Evolutionary conservation across 2,329 filamentous ascomycete genomes (phyloP).

Genomic region (Cladosporium sp.): DNA sequence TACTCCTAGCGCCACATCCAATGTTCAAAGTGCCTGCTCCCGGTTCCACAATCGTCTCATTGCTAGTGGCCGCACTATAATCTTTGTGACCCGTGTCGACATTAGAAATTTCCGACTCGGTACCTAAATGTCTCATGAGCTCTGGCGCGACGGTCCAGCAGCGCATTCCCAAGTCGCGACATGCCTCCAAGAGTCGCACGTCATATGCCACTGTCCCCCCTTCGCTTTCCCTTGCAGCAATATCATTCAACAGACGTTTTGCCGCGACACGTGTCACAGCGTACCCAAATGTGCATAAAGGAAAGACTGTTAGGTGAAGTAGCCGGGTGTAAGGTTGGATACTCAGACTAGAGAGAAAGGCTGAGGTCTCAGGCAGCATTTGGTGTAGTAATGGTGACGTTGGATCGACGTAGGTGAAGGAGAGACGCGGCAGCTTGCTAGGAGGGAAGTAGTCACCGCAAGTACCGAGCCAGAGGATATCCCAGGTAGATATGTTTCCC

Average conservation of each 20-base stretch:
- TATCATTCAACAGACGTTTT: constrained; percentile 30
- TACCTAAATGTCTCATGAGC: constrained; percentile 37
- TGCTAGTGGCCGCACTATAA: no score
- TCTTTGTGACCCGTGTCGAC: no score
- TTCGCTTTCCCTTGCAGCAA: constrained; percentile 30
- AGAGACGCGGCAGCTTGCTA: constrained; percentile 28
- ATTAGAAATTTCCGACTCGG: no score
- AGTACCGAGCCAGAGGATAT: constrained; percentile 39
- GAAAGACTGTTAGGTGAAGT: constrained; percentile 39
- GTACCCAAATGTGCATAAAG: constrained; percentile 44
- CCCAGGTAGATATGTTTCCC: constrained; percentile 37
- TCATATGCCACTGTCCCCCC: constrained; percentile 37
- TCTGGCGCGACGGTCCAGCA: constrained; percentile 38
- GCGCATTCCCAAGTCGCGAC: constrained; percentile 31
- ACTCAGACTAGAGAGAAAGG: constrained; percentile 33
- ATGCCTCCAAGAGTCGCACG: constrained; percentile 36
- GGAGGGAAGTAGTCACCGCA: constrained; percentile 38
- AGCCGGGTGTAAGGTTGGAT: constrained; percentile 35
- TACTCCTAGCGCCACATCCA: no score
- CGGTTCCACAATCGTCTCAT: no score
- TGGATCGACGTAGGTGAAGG: constrained; percentile 31
- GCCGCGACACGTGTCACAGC: constrained; percentile 38
- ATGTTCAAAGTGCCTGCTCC: no score
- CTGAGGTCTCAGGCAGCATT: constrained; percentile 36
- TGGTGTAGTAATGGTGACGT: constrained; percentile 34